Conservation (phyloP, 2,329 filamentous ascomycete genomes). For the Helotiales sp. region DNA sequence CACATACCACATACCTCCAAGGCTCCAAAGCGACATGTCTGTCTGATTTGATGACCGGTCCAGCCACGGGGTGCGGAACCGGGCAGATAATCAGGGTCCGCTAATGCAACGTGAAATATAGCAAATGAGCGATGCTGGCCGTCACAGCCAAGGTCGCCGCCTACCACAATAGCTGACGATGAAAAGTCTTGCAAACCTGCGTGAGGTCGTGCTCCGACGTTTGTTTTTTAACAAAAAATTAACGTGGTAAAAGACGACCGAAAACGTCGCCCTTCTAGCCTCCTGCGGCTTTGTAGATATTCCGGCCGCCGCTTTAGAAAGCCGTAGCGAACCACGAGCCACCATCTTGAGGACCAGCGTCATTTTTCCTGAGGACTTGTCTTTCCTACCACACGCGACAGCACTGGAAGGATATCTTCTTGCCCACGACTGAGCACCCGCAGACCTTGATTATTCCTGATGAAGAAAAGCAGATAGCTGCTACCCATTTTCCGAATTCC, state of each 20-base stretch:
- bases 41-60: too few species aligned
- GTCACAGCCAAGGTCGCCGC: neutral
- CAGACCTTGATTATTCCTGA: constrained; percentile 8
- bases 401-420: constrained; percentile 5
- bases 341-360: too few species aligned
- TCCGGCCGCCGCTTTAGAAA: too few species aligned
- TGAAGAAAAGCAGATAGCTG: constrained; percentile 27
- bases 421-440: constrained; percentile 5
- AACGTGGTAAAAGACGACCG: too few species aligned
- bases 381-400: constrained; percentile 21
- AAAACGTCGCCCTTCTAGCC: too few species aligned
- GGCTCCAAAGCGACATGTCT: too few species aligned
- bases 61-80: constrained; percentile 9
- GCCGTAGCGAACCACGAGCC: too few species aligned
- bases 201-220: neutral
- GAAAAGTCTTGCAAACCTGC: neutral
- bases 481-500: constrained; percentile 7
- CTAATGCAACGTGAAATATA: constrained; percentile 8
- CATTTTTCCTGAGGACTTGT: constrained; percentile 3
- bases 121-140: neutral
- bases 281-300: too few species aligned
- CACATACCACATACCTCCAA: too few species aligned
- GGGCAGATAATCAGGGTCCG: constrained; percentile 12
- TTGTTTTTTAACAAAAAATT: too few species aligned
- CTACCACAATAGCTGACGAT: neutral